A percentile compares a stretch with the other conserved stretches of the same genome.
Evolutionary conservation across 495 filamentous ascomycete species (phyloP).

Genomic region (Neurospora cerealis): DNA sequence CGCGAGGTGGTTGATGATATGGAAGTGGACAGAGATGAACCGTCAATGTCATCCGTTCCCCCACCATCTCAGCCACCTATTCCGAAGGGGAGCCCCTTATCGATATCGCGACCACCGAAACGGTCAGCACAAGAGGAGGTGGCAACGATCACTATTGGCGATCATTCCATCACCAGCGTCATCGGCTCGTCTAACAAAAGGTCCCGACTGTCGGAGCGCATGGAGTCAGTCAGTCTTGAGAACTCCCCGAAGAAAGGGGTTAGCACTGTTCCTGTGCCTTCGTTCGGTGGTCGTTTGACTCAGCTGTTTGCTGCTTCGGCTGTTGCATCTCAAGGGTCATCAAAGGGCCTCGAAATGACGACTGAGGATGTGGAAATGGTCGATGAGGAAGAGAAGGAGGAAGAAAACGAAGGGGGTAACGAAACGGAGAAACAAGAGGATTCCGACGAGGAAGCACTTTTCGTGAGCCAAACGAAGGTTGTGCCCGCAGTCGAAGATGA

Average conservation of each 20-base stretch:
- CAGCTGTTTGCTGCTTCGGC: conserved; percentile 68
- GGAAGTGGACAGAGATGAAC: conserved; percentile 12
- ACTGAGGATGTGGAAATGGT: conserved; percentile 19
- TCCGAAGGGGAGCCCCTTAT: conserved; percentile 8
- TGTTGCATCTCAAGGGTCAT: conserved; percentile 13
- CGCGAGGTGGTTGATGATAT: not conserved
- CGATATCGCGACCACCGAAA: conserved; percentile 31
- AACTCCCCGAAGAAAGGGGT: not conserved
- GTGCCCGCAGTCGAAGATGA: not conserved
- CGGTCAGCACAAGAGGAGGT: conserved; percentile 51
- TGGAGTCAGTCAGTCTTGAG: conserved; percentile 1
- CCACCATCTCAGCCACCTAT: conserved; percentile 28
- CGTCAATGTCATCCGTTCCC: conserved; percentile 24
- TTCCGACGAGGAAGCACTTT: conserved; percentile 5
- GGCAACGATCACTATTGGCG: conserved; percentile 84
- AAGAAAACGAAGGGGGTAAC: conserved; percentile 14
- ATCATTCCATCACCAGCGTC: conserved; percentile 55
- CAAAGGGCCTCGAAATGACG: conserved; percentile 16
- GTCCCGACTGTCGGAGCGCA: conserved; percentile 14
- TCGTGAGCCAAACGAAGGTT: not conserved
- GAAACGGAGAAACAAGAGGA: conserved; percentile 15
- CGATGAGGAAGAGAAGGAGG: conserved; percentile 13
- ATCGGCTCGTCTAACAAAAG: conserved; percentile 38
- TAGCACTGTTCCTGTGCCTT: conserved; percentile 18
- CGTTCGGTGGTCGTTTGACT: conserved; percentile 56